Conservation (phyloP, 2,329 filamentous ascomycete genomes). For the Cadophora luteo-olivacea region DNA sequence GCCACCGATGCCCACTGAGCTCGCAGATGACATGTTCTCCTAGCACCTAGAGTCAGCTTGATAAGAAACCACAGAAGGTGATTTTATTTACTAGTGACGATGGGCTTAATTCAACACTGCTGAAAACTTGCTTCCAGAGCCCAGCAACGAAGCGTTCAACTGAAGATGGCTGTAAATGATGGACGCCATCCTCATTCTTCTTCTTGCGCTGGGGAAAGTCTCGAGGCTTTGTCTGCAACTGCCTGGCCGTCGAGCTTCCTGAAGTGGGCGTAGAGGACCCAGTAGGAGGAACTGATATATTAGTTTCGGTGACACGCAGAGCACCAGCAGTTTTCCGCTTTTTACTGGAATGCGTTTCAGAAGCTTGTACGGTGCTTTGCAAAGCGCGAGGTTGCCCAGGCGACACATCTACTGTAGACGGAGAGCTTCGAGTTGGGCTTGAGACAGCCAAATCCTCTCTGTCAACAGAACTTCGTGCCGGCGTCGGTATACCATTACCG, state of each 20-base stretch:
- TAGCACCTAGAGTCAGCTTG: neutral
- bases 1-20: neutral
- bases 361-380: neutral
- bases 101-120: slow-evolving; percentile 12
- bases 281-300: neutral
- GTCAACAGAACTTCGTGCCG: slow-evolving; percentile 4
- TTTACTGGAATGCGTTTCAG: neutral
- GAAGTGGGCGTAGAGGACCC: neutral
- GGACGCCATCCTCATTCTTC: slow-evolving; percentile 16
- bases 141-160: slow-evolving; percentile 14
- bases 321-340: slow-evolving; percentile 5
- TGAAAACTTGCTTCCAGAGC: slow-evolving; percentile 21
- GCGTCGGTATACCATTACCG: neutral
- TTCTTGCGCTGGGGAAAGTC: slow-evolving; percentile 21
- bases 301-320: neutral
- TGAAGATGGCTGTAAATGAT: slow-evolving; percentile 17
- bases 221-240: slow-evolving; percentile 15
- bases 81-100: neutral
- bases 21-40: neutral
- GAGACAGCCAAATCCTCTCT: neutral
- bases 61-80: neutral
- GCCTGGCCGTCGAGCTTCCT: slow-evolving; percentile 10
- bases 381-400: neutral
- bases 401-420: neutral
- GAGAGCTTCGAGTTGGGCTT: neutral